Conservation (phyloP, 2,329 filamentous ascomycete genomes). For the Hymenoscyphus fraxineus region DNA sequence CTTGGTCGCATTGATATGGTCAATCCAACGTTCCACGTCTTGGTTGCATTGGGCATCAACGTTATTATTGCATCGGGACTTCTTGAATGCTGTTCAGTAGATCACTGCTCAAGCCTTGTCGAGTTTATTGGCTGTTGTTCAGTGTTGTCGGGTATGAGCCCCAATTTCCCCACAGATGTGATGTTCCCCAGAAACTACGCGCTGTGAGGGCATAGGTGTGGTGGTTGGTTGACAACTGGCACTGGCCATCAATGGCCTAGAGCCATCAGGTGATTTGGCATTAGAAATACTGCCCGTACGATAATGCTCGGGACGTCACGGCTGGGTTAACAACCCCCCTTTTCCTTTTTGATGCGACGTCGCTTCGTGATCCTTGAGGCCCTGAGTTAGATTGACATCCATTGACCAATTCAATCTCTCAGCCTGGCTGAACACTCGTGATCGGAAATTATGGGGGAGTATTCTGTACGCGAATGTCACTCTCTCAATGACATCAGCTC, state of each 20-base stretch:
- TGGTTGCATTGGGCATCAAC: constrained; percentile 1
- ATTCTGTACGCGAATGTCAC: constrained; percentile 3
- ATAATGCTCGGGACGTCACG: background rate
- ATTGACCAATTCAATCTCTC: constrained; percentile 2
- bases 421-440: constrained; percentile 8
- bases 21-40: background rate
- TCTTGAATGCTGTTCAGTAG: background rate
- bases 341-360: background rate
- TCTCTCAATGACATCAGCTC: constrained; percentile 12
- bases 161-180: background rate
- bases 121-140: background rate
- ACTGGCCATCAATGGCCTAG: background rate
- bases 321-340: background rate
- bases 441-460: constrained; percentile 14
- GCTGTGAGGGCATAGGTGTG: background rate
- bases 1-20: background rate
- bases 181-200: background rate
- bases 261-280: constrained; percentile 2
- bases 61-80: background rate
- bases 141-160: background rate
- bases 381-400: background rate
- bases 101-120: background rate
- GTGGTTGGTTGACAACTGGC: background rate
- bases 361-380: background rate
- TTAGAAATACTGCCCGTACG: background rate